Conservation (phyloP, 805 yeast genomes). For the Candida peoriensis region DNA sequence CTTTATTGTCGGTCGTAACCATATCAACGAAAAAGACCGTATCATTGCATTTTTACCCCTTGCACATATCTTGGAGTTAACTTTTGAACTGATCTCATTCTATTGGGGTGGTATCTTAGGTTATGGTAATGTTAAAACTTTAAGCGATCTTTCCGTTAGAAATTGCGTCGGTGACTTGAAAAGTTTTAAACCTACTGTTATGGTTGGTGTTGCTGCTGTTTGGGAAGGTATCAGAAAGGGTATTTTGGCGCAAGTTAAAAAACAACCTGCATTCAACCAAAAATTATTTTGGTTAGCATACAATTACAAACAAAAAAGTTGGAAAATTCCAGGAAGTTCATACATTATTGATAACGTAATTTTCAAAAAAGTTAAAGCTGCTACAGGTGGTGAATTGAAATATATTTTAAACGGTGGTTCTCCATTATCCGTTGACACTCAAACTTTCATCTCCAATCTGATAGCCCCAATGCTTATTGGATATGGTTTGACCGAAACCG, state of each 20-base stretch:
- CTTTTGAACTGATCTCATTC: constrained; percentile 71
- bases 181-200: constrained; percentile 82
- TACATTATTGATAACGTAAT: constrained; percentile 61
- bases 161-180: constrained; percentile 87
- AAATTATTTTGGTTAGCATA: constrained; percentile 87
- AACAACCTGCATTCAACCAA: constrained; percentile 61
- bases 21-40: constrained; percentile 56
- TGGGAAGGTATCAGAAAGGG: constrained; percentile 98
- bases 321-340: constrained; percentile 69
- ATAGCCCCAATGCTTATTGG: constrained; percentile 88
- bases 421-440: constrained; percentile 77
- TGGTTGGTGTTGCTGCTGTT: constrained; percentile 99
- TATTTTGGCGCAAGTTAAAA: constrained; percentile 66
- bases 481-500: constrained; percentile 94
- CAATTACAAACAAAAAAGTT: constrained; percentile 60
- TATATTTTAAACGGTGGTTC: constrained; percentile 87
- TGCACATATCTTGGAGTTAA: constrained; percentile 94
- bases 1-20: constrained; percentile 47
- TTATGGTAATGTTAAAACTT: constrained; percentile 88
- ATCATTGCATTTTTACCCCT: constrained; percentile 87
- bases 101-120: constrained; percentile 91
- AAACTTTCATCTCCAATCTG: constrained; percentile 68
- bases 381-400: constrained; percentile 89
- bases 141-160: constrained; percentile 73
- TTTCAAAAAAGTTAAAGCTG: constrained; percentile 84